Evolutionary conservation across 1,284 basidiomycete genomes (phyloP).

Genomic region (Neonothopanus nambi): DNA sequence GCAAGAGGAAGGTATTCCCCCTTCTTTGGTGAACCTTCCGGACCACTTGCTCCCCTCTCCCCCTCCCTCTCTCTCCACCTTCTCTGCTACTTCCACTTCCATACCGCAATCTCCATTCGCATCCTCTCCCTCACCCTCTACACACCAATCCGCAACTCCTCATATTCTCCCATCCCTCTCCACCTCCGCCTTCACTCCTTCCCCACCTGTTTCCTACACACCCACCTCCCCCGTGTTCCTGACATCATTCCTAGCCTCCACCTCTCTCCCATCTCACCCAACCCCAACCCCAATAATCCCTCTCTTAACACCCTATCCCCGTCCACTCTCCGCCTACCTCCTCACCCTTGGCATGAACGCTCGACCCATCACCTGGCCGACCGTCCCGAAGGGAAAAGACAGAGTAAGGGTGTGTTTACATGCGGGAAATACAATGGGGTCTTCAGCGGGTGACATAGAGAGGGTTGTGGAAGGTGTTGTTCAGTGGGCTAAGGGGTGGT

Average conservation of each 20-base stretch:
- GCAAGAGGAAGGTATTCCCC: constrained; percentile 39
- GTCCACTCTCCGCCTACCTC: constrained; percentile 69
- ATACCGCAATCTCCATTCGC: neutral
- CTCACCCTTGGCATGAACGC: constrained; percentile 64
- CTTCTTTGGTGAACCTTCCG: constrained; percentile 15
- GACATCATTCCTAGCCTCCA: neutral
- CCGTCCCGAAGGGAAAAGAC: constrained; percentile 81
- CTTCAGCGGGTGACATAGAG: constrained; percentile 46
- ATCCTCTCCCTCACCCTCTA: constrained; percentile 15
- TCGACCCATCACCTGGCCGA: constrained; percentile 82
- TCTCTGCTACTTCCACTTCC: constrained; percentile 10
- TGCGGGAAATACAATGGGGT: constrained; percentile 58
- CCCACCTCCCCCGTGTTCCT: constrained; percentile 12
- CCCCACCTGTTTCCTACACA: constrained; percentile 29
- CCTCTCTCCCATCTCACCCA: neutral
- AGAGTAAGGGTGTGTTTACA: constrained; percentile 87
- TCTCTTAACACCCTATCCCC: constrained; percentile 75
- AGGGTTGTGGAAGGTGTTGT: constrained; percentile 49
- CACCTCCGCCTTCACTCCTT: constrained; percentile 43
- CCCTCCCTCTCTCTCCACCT: constrained; percentile 30
- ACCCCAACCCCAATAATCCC: constrained; percentile 65
- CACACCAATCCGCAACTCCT: no score
- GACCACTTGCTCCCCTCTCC: constrained; percentile 44
- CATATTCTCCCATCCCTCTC: constrained; percentile 8
- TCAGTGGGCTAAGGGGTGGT: constrained; percentile 43